Base-by-base conservation (phyloP, 805 yeast species). In the Pichia insulana region DNA sequence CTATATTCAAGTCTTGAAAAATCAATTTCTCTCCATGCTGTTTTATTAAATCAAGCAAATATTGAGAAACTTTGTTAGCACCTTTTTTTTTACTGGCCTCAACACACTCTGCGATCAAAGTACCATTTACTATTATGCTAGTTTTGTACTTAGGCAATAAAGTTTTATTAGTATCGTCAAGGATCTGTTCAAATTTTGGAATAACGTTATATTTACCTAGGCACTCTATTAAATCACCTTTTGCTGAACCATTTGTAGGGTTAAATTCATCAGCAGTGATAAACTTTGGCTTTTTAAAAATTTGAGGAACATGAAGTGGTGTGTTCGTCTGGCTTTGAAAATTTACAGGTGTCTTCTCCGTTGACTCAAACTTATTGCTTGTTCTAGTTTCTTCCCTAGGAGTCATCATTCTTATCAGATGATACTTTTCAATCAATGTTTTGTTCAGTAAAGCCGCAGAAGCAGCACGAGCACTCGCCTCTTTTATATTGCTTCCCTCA, bases 391-490 rank as follows among this genome's bases (percentile, higher is more conserved):
- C 42, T 13, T 50, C 63, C 50, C 72, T 67, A 25, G 79, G 79
- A 13, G 69, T 67, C 12, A 68, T 55, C n/a, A 79, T 70, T 46
- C 95, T 66, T 17, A 70, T 46, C 33, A 68, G 67, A 12, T 77
- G 75, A 56, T 74, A 85, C 52, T 80, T 80, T 46, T 82, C 89
- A 37, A 87, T 66, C 26, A 76, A 44, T 0, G 64, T 65, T 34
- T 71, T 73, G 48, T 85, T 77, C 10, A 64, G 61, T 36, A 90
- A 64, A 0, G 90, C 96, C 40, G 69, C 66, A 79, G 80, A 81
- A 0, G 98, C 98, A 0, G 97, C 96, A 42, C 81, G 67, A 18
- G 76, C 60, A 0, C 96, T 92, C 0, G 97, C 97, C 25, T 77
- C 80, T 57, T 83, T 84, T 3, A 70, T 65, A 47, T 76, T 80